Base-by-base conservation (phyloP, 2,329 filamentous ascomycete genomes). In the Grosmannia huntii region DNA sequence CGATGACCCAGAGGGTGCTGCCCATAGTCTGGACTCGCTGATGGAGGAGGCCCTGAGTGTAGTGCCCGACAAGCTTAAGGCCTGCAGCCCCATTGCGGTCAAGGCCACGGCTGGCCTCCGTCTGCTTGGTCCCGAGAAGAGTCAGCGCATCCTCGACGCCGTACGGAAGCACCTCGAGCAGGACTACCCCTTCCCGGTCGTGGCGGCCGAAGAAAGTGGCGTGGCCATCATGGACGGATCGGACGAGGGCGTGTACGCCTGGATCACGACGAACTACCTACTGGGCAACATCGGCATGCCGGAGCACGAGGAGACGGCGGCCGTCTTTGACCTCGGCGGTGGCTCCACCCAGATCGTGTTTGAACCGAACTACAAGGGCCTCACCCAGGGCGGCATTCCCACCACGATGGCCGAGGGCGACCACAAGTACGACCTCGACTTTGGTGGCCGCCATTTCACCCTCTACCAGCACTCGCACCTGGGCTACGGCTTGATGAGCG, bases 271-370 rank as follows among this genome's bases (percentile, higher is more conserved):
- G 64, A 99, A 99, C 79, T 99, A 99, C 73, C 86, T 99, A 48
- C 83, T 99, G 27, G 92, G 92, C 67, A 97, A 97, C 76, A 97
- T 99, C 71, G 94, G 94, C 60, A 88, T 89, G 12, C 89, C 90
- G 2, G 92, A 96, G 69, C 84, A 91, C 70, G 90, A 83, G 62
- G 87, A 90, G 55, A 97, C 94, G 1, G 95, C 94, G 48, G 94
- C 94, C 55, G 84, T 96, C 60, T 96, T 99, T 68, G 94, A 99
- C 69, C 86, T 99, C 54, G 94, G 94, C 62, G 94, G 94, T 67
- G 94, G 94, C 57, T 96, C 91, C 25, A 99, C 95, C 16, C 94
- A 99, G 75, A 96, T 99, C 68, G 95, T 99, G 65, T 99, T 97
- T 72, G 85, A 99, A 76, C 95, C 95, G 25, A 95, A 87, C 56